phyloP scores from a whole-genome alignment of 129 eudicot species.

The Chrysanthemum makinoi region DNA sequence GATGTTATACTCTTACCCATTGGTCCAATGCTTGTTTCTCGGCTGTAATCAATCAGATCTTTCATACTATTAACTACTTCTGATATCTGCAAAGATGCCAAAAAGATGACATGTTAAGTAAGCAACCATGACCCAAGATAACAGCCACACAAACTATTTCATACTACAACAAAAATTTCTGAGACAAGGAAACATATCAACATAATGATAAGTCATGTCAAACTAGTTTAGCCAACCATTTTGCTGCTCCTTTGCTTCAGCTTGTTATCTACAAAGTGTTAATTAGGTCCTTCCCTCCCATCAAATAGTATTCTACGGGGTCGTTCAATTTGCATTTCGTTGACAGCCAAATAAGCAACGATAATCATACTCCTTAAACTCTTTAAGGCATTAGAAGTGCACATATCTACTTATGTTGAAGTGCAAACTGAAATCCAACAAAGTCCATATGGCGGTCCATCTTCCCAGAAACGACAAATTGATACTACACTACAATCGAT shows the following conservation, averaged over 20 bases:
- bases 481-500: not conserved
- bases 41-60: constrained; percentile 29
- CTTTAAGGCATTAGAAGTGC: not conserved
- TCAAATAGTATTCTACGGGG: not conserved
- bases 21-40: constrained; percentile 24
- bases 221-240: no score
- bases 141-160: no score
- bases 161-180: no score
- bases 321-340: not conserved
- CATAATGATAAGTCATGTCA: no score
- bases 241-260: not conserved
- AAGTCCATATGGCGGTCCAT: not conserved
- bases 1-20: constrained; percentile 18
- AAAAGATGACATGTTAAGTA: not conserved
- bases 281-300: not conserved
- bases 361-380: not conserved
- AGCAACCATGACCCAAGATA: not conserved
- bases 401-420: not conserved
- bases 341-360: not conserved
- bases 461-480: not conserved
- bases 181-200: no score
- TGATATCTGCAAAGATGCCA: constrained; percentile 21
- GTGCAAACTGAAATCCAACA: not conserved
- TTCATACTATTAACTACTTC: constrained; percentile 30
- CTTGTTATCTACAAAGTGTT: not conserved